phyloP scores from a whole-genome alignment of 345 rosid species.

The Schrenkiella parvula region DNA sequence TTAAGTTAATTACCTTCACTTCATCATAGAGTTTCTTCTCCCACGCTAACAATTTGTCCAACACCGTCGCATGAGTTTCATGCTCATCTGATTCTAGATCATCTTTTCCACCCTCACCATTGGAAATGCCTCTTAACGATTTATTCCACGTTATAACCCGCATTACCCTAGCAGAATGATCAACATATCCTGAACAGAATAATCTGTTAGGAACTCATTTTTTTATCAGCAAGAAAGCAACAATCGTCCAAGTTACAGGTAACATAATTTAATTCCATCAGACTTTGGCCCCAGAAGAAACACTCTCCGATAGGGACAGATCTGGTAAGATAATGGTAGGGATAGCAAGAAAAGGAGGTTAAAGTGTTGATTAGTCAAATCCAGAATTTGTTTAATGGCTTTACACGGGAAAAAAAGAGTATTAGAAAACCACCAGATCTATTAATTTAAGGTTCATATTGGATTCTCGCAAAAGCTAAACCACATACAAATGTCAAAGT shows the following conservation, averaged over 20 bases:
- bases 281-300: neutral
- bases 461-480: constrained; percentile 28
- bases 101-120: constrained; percentile 62
- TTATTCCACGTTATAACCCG: constrained; percentile 94
- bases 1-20: constrained; percentile 63
- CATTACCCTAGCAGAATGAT: constrained; percentile 94
- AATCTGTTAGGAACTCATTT: neutral
- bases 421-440: constrained; percentile 22
- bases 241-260: neutral
- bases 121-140: constrained; percentile 56
- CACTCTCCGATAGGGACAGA: neutral
- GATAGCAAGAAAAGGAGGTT: neutral
- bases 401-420: constrained; percentile 13
- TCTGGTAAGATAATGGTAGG: constrained; percentile 8
- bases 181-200: constrained; percentile 58
- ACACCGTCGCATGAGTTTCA: constrained; percentile 87
- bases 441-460: constrained; percentile 22
- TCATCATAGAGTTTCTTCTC: constrained; percentile 96
- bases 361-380: constrained; percentile 10
- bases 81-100: constrained; percentile 65
- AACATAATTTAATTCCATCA: neutral
- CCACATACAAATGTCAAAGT: constrained; percentile 32
- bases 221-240: constrained; percentile 8
- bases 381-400: constrained; percentile 21
- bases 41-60: constrained; percentile 96